phyloP scores from a whole-genome alignment of 805 yeast genomes.

The Spathaspora sp. region DNA sequence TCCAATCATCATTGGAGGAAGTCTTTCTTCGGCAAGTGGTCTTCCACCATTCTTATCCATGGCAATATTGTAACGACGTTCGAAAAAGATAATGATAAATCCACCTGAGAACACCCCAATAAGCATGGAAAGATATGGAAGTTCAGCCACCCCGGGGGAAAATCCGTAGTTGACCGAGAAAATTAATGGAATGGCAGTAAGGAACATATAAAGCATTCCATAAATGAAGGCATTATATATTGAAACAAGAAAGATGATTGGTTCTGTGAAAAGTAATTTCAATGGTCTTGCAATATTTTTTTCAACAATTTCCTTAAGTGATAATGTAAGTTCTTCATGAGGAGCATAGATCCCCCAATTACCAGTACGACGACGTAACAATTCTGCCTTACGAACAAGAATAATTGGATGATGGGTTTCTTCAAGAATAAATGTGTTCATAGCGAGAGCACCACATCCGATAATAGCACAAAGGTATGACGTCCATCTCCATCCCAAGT shows the following conservation, averaged over 20 bases:
- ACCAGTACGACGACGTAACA: conserved; percentile 35
- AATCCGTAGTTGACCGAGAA: conserved; percentile 57
- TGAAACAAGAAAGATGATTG: conserved; percentile 40
- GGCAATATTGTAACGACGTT: conserved; percentile 46
- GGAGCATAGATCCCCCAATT: conserved; percentile 40
- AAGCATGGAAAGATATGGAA: conserved; percentile 77
- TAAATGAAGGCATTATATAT: conserved; percentile 48
- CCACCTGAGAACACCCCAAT: conserved; percentile 67
- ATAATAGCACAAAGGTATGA: conserved; percentile 47
- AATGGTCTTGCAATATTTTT: conserved; percentile 37
- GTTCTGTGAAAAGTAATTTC: conserved; percentile 36
- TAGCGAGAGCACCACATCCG: conserved; percentile 26
- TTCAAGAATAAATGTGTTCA: conserved; percentile 27
- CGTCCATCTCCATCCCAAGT: conserved; percentile 57
- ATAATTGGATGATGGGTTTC: conserved; percentile 41
- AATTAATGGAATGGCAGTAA: conserved; percentile 42
- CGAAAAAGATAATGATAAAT: conserved; percentile 47
- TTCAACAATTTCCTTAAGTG: conserved; percentile 29
- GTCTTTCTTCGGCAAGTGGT: conserved; percentile 75
- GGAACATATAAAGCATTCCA: conserved; percentile 43
- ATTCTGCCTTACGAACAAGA: conserved; percentile 30
- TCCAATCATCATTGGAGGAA: conserved; percentile 75
- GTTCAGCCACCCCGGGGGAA: conserved; percentile 59
- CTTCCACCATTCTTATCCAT: conserved; percentile 51
- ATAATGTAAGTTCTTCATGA: conserved; percentile 30